These are phyloP conservation scores for Chara braunii DNA, from an alignment of 139 green algal genomes.

Conservation along the genomic window DNA sequence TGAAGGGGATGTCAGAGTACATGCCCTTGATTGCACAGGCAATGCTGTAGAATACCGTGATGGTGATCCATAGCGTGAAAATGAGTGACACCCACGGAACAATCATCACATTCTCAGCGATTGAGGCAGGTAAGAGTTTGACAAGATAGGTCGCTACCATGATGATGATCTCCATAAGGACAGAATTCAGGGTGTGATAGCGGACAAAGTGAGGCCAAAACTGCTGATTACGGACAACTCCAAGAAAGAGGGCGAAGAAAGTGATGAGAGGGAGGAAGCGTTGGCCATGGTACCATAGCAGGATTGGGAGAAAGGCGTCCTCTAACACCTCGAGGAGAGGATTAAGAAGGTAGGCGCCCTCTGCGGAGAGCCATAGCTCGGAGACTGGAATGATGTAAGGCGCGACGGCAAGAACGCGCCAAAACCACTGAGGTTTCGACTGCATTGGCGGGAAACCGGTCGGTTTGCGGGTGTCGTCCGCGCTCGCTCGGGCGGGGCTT, in stretches of 20 bases:
- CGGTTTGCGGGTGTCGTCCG: too few relatives aligned
- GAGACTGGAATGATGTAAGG: constrained; percentile 34
- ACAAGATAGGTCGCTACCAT: too few relatives aligned
- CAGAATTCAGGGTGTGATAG: constrained; percentile 36
- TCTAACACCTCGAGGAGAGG: constrained; percentile 8
- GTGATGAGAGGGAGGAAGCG: constrained; percentile 41
- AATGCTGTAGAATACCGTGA: constrained; percentile 41
- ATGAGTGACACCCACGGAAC: too few relatives aligned
- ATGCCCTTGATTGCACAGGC: constrained; percentile 30
- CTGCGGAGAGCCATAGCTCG: constrained; percentile 29
- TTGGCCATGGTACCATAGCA: constrained; percentile 3
- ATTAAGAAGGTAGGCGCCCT: constrained; percentile 6
- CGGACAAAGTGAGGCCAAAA: constrained; percentile 45
- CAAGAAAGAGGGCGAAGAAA: constrained; percentile 41
- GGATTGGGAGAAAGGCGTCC: constrained; percentile 16
- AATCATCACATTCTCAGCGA: too few relatives aligned
- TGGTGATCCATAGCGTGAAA: too few relatives aligned
- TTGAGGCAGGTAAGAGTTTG: too few relatives aligned
- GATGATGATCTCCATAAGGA: constrained; percentile 41
- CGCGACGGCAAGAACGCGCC: constrained; percentile 29
- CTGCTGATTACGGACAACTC: constrained; percentile 40
- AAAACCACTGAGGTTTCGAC: constrained; percentile 25
- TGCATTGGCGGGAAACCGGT: constrained; percentile 38
- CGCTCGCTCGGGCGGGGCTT: too few relatives aligned
- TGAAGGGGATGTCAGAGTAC: constrained; percentile 38